Conservation (phyloP, 805 yeast species). For the Candida maesae region DNA sequence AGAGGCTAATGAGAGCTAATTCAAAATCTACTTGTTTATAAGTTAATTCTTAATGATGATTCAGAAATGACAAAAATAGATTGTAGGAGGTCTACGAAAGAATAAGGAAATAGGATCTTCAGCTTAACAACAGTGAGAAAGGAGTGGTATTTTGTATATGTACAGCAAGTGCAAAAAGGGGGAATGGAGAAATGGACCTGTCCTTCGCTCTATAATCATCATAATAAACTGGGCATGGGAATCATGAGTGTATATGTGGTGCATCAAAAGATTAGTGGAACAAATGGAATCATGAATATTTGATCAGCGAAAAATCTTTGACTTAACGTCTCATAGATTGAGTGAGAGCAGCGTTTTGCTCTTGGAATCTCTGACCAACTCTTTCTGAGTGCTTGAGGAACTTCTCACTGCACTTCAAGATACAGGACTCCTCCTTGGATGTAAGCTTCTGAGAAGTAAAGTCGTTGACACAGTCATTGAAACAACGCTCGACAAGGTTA, state of each 20-base stretch:
- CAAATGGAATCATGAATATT: too few species aligned
- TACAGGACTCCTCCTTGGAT: conserved; percentile 79
- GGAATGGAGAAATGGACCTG: conserved; percentile 3
- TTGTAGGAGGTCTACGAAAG: too few species aligned
- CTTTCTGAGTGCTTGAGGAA: conserved; percentile 97
- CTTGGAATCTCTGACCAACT: conserved; percentile 98
- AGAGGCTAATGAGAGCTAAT: conserved; percentile 39
- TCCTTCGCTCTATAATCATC: conserved; percentile 9
- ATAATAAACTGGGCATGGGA: neutral
- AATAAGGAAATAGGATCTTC: neutral
- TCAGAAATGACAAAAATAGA: too few species aligned
- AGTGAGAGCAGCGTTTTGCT: conserved; percentile 82
- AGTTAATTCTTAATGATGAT: too few species aligned
- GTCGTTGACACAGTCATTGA: conserved; percentile 96
- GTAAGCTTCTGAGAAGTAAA: conserved; percentile 90
- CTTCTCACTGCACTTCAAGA: conserved; percentile 92
- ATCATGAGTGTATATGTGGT: neutral
- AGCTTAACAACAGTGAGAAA: neutral
- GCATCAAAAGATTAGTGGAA: too few species aligned
- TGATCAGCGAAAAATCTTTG: too few species aligned
- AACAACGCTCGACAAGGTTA: conserved; percentile 93
- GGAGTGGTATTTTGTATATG: conserved; percentile 3
- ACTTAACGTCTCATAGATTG: conserved; percentile 51
- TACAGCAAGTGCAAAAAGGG: neutral
- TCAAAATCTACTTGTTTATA: neutral